These are phyloP conservation scores for Lactarius sanguifluus DNA, from an alignment of 768 basidiomycete genomes.

Conservation along the genomic window DNA sequence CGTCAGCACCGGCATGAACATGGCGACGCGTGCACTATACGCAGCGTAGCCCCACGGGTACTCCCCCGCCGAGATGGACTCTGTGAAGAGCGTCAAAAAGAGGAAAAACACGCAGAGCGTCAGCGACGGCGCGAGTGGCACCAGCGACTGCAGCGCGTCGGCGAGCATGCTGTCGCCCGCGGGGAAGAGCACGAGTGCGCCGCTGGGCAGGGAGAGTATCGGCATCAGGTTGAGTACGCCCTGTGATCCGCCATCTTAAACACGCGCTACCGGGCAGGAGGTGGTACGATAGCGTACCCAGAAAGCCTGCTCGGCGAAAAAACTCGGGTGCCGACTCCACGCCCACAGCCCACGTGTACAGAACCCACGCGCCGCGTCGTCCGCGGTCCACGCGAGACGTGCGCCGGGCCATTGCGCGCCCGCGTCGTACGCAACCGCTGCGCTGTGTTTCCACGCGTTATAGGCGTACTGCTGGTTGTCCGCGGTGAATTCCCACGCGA, in stretches of 20 bases:
- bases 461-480: conserved; percentile 92
- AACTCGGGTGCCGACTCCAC: conserved; percentile 90
- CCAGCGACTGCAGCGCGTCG: conserved; percentile 34
- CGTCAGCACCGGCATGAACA: conserved; percentile 63
- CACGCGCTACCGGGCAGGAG: not conserved
- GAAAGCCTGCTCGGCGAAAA: conserved; percentile 84
- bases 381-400: conserved; percentile 60
- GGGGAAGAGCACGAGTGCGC: conserved; percentile 21
- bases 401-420: conserved; percentile 58
- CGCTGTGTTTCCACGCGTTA: conserved; percentile 70
- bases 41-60: conserved; percentile 68
- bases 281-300: conserved; percentile 53
- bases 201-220: conserved; percentile 46
- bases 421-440: conserved; percentile 1
- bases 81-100: conserved; percentile 76
- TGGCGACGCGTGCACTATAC: conserved; percentile 76
- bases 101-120: conserved; percentile 70
- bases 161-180: conserved; percentile 30
- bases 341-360: conserved; percentile 82
- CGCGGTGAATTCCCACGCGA: conserved; percentile 75
- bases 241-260: conserved; percentile 38
- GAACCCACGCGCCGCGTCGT: conserved; percentile 78
- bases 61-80: conserved; percentile 73
- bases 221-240: conserved; percentile 70
- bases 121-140: conserved; percentile 56